Conservation (phyloP, 169 alveolate genomes). For the Cryptosporidium tyzzeri region DNA sequence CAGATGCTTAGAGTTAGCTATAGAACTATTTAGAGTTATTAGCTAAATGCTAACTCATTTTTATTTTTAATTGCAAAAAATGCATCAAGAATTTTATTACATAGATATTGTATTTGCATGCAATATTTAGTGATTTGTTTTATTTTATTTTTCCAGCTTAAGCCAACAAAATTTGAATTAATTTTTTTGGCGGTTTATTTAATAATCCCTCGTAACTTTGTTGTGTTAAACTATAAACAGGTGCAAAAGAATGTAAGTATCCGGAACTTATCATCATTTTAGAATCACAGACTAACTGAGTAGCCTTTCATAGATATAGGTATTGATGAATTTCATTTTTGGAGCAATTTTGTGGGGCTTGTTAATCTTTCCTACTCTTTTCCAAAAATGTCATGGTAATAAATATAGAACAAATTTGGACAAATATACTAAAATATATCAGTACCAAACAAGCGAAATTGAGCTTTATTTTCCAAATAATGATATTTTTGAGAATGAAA, state of each 20-base stretch:
- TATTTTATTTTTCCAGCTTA: neutral
- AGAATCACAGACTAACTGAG: neutral
- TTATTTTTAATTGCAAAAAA: neutral
- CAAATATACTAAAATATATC: slow-evolving; percentile 23
- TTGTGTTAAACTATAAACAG: neutral
- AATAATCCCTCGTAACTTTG: neutral
- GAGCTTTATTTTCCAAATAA: slow-evolving; percentile 41
- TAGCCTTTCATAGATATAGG: neutral
- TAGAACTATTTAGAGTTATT: neutral
- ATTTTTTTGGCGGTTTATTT: slow-evolving; percentile 1
- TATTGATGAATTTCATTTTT: neutral
- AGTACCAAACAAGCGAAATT: slow-evolving; percentile 37
- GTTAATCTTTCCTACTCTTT: neutral
- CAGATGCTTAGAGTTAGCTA: slow-evolving; percentile 1
- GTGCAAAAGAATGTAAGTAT: neutral
- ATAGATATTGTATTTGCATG: neutral
- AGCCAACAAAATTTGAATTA: neutral
- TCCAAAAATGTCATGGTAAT: slow-evolving; percentile 23
- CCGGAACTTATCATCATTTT: neutral
- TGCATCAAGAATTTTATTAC: too few species aligned
- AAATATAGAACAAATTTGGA: slow-evolving; percentile 58
- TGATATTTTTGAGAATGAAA: neutral
- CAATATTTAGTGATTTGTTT: neutral
- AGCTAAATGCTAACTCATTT: neutral
- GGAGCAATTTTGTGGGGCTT: slow-evolving; percentile 6